These are phyloP conservation scores for Knufia fluminis DNA, from an alignment of 2,329 filamentous ascomycete species.

Conservation along the genomic window DNA sequence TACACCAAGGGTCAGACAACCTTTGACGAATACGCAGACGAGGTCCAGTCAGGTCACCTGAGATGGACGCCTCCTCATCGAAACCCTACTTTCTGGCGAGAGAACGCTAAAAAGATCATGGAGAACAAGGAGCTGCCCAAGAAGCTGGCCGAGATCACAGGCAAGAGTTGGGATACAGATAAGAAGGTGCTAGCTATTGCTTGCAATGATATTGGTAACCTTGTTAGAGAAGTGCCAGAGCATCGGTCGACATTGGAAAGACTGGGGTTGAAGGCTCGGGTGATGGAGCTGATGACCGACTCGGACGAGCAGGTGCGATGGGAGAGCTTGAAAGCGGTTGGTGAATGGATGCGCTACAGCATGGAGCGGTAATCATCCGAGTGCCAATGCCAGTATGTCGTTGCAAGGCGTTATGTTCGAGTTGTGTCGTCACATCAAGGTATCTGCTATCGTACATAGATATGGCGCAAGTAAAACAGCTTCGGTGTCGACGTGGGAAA, in stretches of 20 bases:
- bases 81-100: conserved; percentile 78
- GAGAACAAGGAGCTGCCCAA: conserved; percentile 70
- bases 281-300: conserved; percentile 92
- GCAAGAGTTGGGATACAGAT: conserved; percentile 74
- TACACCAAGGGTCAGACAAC: conserved; percentile 64
- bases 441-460: neutral
- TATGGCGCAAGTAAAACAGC: neutral
- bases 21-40: conserved; percentile 63
- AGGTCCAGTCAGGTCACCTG: conserved; percentile 76
- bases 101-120: conserved; percentile 79
- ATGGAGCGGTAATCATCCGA: conserved; percentile 46
- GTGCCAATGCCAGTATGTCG: neutral
- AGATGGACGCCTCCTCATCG: conserved; percentile 90
- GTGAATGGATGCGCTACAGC: conserved; percentile 65
- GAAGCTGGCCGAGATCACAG: conserved; percentile 77
- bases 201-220: conserved; percentile 80
- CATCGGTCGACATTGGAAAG: conserved; percentile 71
- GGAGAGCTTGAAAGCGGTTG: conserved; percentile 81
- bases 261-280: conserved; percentile 70
- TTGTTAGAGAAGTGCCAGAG: conserved; percentile 85
- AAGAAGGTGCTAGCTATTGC: conserved; percentile 81
- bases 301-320: conserved; percentile 80
- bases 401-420: neutral
- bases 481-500: neutral
- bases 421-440: neutral